phyloP scores from a whole-genome alignment of 2,329 filamentous ascomycete species.

The Hymenoscyphus repandus region DNA sequence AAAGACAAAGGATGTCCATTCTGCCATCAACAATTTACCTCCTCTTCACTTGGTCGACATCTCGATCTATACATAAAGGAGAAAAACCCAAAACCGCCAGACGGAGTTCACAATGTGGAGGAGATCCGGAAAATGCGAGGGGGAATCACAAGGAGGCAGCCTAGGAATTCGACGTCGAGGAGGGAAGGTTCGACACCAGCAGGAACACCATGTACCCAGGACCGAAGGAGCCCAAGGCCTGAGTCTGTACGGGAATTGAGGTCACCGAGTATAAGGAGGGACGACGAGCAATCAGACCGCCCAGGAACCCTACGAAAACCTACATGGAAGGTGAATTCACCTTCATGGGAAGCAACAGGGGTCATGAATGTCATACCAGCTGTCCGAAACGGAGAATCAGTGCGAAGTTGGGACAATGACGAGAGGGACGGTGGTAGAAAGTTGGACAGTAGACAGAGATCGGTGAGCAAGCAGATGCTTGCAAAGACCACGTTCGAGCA shows the following conservation, averaged over 20 bases:
- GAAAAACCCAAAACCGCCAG: conserved; percentile 81
- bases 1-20: conserved; percentile 90
- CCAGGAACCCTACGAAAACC: conserved; percentile 32
- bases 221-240: conserved; percentile 31
- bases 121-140: conserved; percentile 81
- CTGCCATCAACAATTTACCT: conserved; percentile 86
- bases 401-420: conserved; percentile 33
- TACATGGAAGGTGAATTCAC: conserved; percentile 32
- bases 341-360: conserved; percentile 71
- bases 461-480: conserved; percentile 45
- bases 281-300: conserved; percentile 32
- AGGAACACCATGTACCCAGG: conserved; percentile 42
- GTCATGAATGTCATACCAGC: conserved; percentile 69
- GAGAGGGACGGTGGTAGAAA: conserved; percentile 30
- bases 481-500: conserved; percentile 53
- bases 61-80: conserved; percentile 91
- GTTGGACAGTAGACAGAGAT: conserved; percentile 31
- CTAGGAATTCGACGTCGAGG: conserved; percentile 53
- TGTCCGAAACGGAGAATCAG: conserved; percentile 42
- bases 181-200: conserved; percentile 56
- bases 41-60: conserved; percentile 86
- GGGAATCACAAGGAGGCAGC: conserved; percentile 80
- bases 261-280: conserved; percentile 33
- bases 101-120: conserved; percentile 86
- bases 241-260: conserved; percentile 31